These are phyloP conservation scores for Candida pseudoviswanathii DNA, from an alignment of 1,139 yeast species.

Conservation along the genomic window DNA sequence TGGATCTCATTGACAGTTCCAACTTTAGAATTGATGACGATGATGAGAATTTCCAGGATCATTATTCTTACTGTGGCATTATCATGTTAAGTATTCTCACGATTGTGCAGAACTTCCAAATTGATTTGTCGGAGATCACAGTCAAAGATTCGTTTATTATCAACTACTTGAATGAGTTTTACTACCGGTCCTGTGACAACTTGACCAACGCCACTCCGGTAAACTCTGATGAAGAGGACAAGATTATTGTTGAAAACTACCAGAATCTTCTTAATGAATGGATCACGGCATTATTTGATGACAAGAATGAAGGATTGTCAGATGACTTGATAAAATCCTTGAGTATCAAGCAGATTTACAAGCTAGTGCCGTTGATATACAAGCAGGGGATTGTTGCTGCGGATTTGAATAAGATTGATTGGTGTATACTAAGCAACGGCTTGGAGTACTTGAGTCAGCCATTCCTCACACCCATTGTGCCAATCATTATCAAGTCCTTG, in stretches of 20 bases:
- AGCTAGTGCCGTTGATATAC: constrained; percentile 70
- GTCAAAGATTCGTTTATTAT: constrained; percentile 33
- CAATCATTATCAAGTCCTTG: constrained; percentile 40
- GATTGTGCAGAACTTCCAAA: constrained; percentile 46
- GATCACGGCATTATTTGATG: constrained; percentile 79
- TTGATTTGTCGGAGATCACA: constrained; percentile 31
- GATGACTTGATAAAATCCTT: constrained; percentile 76
- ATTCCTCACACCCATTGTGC: constrained; percentile 43
- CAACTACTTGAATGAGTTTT: constrained; percentile 38
- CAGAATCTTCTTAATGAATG: constrained; percentile 66
- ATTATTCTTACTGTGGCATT: constrained; percentile 68
- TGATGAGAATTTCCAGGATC: constrained; percentile 65
- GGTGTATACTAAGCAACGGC: constrained; percentile 39
- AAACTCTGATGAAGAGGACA: constrained; percentile 28
- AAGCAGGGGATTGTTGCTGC: constrained; percentile 72
- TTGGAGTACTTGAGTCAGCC: constrained; percentile 47
- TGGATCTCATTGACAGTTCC: constrained; percentile 38
- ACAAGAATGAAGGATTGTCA: constrained; percentile 74
- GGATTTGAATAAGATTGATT: constrained; percentile 50
- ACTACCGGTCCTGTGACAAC: constrained; percentile 34
- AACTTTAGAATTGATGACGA: constrained; percentile 37
- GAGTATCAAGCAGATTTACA: constrained; percentile 66
- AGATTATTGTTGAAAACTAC: constrained; percentile 36
- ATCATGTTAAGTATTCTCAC: constrained; percentile 52
- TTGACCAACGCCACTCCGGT: constrained; percentile 24